Evolutionary conservation across 192 early-diverging fungal genomes (phyloP).

Genomic region (Backusella mclennaniae): DNA sequence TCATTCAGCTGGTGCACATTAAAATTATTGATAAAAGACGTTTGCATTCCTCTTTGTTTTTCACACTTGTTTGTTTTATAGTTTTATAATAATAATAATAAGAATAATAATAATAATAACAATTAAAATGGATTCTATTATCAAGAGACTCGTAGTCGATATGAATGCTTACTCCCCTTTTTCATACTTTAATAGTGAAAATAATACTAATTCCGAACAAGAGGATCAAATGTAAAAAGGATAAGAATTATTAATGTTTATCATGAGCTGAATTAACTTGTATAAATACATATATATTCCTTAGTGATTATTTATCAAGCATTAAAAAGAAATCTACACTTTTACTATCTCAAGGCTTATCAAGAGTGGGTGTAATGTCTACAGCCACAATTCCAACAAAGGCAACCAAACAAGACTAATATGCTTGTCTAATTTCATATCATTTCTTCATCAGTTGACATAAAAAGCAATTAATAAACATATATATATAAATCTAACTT

Average conservation of each 20-base stretch:
- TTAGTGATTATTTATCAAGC: not conserved
- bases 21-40: not conserved
- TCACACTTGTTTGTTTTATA: not conserved
- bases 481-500: not conserved
- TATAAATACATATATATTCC: not conserved
- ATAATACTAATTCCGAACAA: not conserved
- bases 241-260: not conserved
- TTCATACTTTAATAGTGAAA: not conserved
- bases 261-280: not conserved
- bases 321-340: not conserved
- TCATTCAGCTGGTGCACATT: not conserved
- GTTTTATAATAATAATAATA: not conserved
- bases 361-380: not conserved
- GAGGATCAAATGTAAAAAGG: not conserved
- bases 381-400: not conserved
- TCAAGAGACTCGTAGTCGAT: not conserved
- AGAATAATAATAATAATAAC: not conserved
- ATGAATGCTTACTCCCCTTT: not conserved
- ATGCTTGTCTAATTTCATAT: too few relatives aligned
- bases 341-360: constrained; percentile 4
- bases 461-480: not conserved
- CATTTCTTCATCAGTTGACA: not conserved
- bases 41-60: not conserved
- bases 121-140: not conserved
- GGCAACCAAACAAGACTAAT: not conserved